Evolutionary conservation across 2,329 filamentous ascomycete species (phyloP).

Genomic region (Ophiostoma ips): DNA sequence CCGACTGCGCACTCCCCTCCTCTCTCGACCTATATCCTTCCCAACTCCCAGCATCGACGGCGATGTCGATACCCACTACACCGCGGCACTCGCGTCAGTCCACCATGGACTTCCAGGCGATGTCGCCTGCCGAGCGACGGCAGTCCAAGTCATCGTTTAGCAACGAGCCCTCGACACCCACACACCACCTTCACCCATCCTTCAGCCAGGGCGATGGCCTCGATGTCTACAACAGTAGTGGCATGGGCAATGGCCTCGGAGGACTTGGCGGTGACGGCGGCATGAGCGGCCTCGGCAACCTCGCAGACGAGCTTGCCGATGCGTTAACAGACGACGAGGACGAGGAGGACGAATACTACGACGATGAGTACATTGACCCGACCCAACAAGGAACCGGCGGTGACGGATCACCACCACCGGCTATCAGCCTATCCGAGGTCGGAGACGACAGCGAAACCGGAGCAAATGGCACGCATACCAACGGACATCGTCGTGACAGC

Average conservation of each 20-base stretch:
- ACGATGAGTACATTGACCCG: constrained; percentile 25
- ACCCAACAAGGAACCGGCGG: background rate
- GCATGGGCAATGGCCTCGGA: constrained; percentile 1
- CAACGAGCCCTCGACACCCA: constrained; percentile 34
- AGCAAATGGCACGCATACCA: background rate
- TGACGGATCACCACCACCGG: constrained; percentile 16
- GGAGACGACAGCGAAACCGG: constrained; percentile 12
- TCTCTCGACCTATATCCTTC: background rate
- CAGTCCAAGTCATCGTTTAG: constrained; percentile 30
- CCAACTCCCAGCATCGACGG: background rate
- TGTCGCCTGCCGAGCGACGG: constrained; percentile 31
- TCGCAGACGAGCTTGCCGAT: constrained; percentile 70
- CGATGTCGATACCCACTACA: constrained; percentile 32
- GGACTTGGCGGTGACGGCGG: constrained; percentile 23
- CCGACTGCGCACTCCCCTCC: background rate
- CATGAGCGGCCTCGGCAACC: constrained; percentile 53
- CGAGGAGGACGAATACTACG: constrained; percentile 35
- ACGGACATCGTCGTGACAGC: constrained; percentile 23
- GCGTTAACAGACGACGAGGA: constrained; percentile 52
- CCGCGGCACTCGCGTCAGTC: constrained; percentile 46
- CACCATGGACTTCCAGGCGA: constrained; percentile 35
- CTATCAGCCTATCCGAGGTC: constrained; percentile 21
- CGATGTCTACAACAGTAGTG: constrained; percentile 22
- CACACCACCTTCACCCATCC: constrained; percentile 27
- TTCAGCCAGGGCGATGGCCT: constrained; percentile 28